Evolutionary conservation across 208 protist genomes (phyloP), one percentile per base, ranked within the genome.

Genomic region (Herpetomonas tarakana): DNA sequence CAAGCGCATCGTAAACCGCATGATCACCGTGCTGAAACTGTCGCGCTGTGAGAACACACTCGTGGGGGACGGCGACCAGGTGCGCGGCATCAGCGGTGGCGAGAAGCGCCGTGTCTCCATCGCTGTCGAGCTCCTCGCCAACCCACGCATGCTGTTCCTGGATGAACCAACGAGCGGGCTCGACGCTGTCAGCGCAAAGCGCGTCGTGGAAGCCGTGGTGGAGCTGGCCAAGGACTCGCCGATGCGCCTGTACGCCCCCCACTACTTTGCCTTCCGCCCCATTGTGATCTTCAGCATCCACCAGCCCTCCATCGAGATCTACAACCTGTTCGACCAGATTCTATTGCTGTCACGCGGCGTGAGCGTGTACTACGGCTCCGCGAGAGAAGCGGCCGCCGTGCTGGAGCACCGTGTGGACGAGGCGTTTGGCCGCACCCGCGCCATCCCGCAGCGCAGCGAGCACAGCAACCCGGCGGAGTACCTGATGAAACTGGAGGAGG

Each of bases 221-320:
- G 72, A 78, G 38, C 78, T 97, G 29, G 86, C 85, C 19, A 88
- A 88, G 68, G 76, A 91, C 68, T 91, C 86, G 6, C 71, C 83
- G 4, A 91, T 93, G 86, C 74, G 70, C n/a, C 29, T 52, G 11
- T 92, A 92, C 69, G 81, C 90, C 1, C 85, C 76, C 12, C 72
- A 88, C 74, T 96, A 86, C 75, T 94, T 94, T 62, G 77, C 88
- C 16, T 97, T 94, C 58, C 62, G 68, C 25, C 88, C 91, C 12
- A 88, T 93, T 58, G 86, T 97, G 62, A 90, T 96, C 57, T 96
- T 96, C 71, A 91, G 80, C 61, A 97, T 97, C 62, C 92, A 97
- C 65, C 92, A 97, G 67, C 92, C 92, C 21, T 96, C 89, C 27
- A 71, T 82, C 38, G 79, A 93, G 55, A 96, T 97, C 59, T 97